A percentile compares a stretch with the other conserved stretches of the same genome.
These are phyloP conservation scores for Alternaria infectoria DNA, from an alignment of 2,329 filamentous ascomycete genomes.

Conservation along the genomic window DNA sequence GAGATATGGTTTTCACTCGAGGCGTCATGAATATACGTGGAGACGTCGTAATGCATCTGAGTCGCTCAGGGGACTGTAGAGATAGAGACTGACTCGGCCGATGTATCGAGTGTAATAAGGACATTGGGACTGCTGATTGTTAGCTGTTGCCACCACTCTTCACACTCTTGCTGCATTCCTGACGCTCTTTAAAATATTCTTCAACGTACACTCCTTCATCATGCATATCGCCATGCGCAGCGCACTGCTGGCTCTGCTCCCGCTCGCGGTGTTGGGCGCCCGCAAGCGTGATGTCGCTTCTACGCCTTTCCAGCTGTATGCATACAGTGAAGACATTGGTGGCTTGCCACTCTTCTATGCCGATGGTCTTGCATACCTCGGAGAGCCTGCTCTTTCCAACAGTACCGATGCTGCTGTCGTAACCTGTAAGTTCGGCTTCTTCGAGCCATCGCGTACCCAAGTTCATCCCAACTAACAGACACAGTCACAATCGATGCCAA, in stretches of 20 bases:
- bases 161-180: background rate
- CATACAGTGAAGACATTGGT: conserved; percentile 19
- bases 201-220: background rate
- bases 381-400: background rate
- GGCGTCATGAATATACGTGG: background rate
- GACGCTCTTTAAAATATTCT: background rate
- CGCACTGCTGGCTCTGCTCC: background rate
- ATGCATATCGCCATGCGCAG: background rate
- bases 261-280: background rate
- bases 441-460: background rate
- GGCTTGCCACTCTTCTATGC: conserved; percentile 22
- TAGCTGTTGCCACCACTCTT: background rate
- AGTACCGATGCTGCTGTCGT: conserved; percentile 1
- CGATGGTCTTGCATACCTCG: conserved; percentile 10
- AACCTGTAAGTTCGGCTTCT: background rate
- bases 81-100: background rate
- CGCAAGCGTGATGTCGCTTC: background rate
- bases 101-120: background rate
- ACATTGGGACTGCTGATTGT: background rate
- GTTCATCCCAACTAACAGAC: background rate
- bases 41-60: background rate
- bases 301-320: conserved; percentile 18
- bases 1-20: background rate
- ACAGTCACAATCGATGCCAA: background rate
- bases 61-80: background rate